Base-by-base conservation (phyloP, 2,329 filamentous ascomycete species). In the Ceratocystis variospora region DNA sequence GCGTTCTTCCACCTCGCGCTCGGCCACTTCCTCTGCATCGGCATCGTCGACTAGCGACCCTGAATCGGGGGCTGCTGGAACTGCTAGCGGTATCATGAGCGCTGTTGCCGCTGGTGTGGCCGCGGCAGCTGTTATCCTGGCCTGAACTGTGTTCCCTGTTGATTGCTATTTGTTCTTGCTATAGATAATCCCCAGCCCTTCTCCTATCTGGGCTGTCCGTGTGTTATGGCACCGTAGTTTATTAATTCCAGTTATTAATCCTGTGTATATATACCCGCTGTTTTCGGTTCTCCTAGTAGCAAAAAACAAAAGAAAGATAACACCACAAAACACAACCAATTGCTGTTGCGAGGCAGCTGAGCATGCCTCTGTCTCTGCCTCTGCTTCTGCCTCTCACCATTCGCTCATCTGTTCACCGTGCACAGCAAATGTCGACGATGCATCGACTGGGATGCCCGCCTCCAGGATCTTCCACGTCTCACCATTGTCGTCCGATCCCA, bases 361-460 rank as follows among this genome's bases (percentile, higher is more conserved):
- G 28, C 12, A 8, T 25, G 17, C 6, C 28, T 17, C 53, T 17
- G 19, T 22, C 17, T 19, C 41, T 33, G 7, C 37, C 41, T 19
- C 33, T 33, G 7, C 37, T 19, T 19, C 33, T 31, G 15, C 4
- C 8, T 22, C 33, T 45, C 22, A 63, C 66, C 66, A 68, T 48
- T 68, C 66, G 33, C 66, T 65, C 66, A 68, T 68, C 66, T 66
- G 63, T 37, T 68, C 66, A 10, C 66, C 48, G 25, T 68, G 66
- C 15, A 57, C 55, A 1, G 66, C 66, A 68, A 68, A 68, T 15
- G 66, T 68, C 15, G 63, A 65, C 48, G 66, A 68, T 5, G 66
- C 66, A 66, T 68, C 66, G 22, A 68, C 66, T 1, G 66, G 66
- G 31, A 68, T 68, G 19, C 59, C 66, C 3, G 66, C 63, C 50